Percentiles rank a stretch among this genome's conserved stretches.
phyloP scores from a whole-genome alignment of 2,329 filamentous ascomycete species.

The Aspergillus sp. region DNA sequence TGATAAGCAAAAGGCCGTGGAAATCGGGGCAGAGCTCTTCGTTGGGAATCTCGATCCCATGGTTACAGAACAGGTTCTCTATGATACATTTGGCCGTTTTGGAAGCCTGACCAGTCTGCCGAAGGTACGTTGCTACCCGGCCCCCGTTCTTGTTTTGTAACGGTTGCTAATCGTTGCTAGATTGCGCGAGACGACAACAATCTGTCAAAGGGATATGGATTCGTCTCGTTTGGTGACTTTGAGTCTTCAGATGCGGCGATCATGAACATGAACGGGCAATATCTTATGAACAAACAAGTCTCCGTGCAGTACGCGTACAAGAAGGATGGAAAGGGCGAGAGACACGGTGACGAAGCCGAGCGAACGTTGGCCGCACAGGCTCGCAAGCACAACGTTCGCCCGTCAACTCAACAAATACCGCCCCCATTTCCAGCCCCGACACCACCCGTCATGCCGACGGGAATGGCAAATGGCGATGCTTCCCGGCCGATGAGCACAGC shows the following conservation, averaged over 20 bases:
- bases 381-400: slow-evolving; percentile 86
- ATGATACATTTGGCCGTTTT: slow-evolving; percentile 91
- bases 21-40: slow-evolving; percentile 95
- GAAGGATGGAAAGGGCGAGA: slow-evolving; percentile 95
- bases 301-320: slow-evolving; percentile 98
- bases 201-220: slow-evolving; percentile 90
- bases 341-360: slow-evolving; percentile 91
- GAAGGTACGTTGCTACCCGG: slow-evolving; percentile 55
- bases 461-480: slow-evolving; percentile 39
- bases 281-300: slow-evolving; percentile 93
- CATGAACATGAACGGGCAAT: slow-evolving; percentile 89
- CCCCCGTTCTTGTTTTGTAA: not conserved
- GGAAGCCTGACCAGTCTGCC: slow-evolving; percentile 76
- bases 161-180: slow-evolving; percentile 31
- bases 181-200: slow-evolving; percentile 79
- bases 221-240: slow-evolving; percentile 88
- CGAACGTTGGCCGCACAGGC: slow-evolving; percentile 85
- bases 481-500: slow-evolving; percentile 27
- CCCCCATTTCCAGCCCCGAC: slow-evolving; percentile 58
- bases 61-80: slow-evolving; percentile 92
- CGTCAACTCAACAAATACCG: slow-evolving; percentile 68
- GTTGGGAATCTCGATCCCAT: slow-evolving; percentile 90
- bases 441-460: slow-evolving; percentile 37
- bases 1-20: slow-evolving; percentile 87
- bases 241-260: slow-evolving; percentile 90